These are phyloP conservation scores for Aspergillus pseudonomiae DNA, from an alignment of 2,329 filamentous ascomycete genomes.

Conservation along the genomic window DNA sequence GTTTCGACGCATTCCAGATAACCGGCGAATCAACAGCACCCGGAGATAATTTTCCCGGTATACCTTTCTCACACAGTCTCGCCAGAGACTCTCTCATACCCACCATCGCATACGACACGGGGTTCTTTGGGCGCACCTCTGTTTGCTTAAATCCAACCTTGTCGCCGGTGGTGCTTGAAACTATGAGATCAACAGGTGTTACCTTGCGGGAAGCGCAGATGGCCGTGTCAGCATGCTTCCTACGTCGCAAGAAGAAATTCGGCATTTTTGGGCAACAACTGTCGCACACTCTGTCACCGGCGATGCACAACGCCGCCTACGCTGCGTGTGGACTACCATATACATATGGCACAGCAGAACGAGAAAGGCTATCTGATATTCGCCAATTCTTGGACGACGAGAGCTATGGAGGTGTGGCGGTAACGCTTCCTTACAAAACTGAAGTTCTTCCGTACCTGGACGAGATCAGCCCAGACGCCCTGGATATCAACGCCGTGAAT, in stretches of 20 bases:
- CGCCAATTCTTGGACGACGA: background rate
- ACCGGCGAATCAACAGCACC: background rate
- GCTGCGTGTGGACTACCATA: background rate
- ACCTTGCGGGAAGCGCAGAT: background rate
- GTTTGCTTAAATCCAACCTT: background rate
- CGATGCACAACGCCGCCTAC: background rate
- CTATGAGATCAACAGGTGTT: background rate
- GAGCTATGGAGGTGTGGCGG: background rate
- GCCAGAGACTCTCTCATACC: background rate
- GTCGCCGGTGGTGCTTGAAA: background rate
- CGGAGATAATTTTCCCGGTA: background rate
- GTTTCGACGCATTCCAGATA: background rate
- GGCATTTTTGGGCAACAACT: background rate
- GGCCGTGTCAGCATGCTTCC: background rate
- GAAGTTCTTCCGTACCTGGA: background rate
- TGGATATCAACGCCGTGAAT: background rate
- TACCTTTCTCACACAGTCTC: background rate
- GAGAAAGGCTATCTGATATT: background rate
- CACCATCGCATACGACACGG: background rate
- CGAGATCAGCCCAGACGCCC: background rate
- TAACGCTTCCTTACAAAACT: background rate
- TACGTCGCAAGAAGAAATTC: background rate
- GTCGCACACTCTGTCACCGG: background rate
- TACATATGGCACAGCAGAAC: background rate
- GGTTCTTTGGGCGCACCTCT: background rate